Evolutionary conservation across 2,329 filamentous ascomycete genomes (phyloP), one percentile per base, ranked within the genome.

Genomic region (Cryphonectria japonica): DNA sequence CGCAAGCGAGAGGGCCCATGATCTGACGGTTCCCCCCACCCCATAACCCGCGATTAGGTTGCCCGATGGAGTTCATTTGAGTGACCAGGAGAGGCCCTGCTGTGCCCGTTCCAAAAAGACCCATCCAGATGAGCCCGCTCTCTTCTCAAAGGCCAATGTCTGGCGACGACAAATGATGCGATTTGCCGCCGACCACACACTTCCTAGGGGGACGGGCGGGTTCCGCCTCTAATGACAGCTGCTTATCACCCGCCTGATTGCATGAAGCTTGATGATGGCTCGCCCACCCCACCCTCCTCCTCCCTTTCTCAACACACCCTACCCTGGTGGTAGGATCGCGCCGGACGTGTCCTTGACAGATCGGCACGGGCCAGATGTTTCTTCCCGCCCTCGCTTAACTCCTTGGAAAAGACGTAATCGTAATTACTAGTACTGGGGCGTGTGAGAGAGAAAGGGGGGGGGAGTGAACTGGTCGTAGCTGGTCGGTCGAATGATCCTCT

Each of bases 211-310:
- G 9, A 34, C 34, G 37, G 68, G 63, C 68, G 63, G 65, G 66
- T 43, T 54, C 71, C 71, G 66, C 63, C 43, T 19, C 43, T 71
- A 46, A 60, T 72, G 71, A 71, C 69, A 71, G 71, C 66, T 72
- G 62, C 68, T 66, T 61, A 68, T 62, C 66, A 67, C 61, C 69
- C 71, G 26, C 62, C 62, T 71, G 69, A 67, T 41, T 67, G 71
- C 68, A 70, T 71, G 69, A 70, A 70, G 68, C 71, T 70, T 62
- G 66, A 46, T 68, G 61, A 69, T 22, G 37, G 37, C 43, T 50
- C 43, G 43, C 43, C 4, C 43, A 46, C 34, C 34, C 34, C 34
- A 34, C 34, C 34, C 26, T 26, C 26, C 26, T 26, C 34, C 34
- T 34, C 34, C 6, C 6, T 6, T 34, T 34, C 34, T 2, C 52